These are phyloP conservation scores for Cercospora citrullina DNA, from an alignment of 2,329 filamentous ascomycete species.

Conservation along the genomic window DNA sequence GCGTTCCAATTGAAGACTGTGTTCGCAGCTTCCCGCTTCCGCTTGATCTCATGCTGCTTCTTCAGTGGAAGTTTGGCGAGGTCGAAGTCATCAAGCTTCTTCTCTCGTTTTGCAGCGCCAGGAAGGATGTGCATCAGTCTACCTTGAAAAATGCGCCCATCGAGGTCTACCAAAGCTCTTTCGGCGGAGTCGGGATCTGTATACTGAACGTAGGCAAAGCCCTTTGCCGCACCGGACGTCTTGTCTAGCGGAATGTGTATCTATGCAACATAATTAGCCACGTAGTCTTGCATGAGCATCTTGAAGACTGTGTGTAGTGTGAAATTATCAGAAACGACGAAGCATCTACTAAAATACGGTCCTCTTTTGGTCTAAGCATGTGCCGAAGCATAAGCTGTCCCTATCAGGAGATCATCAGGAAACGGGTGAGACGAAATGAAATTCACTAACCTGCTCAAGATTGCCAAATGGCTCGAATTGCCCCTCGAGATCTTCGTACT, in stretches of 20 bases:
- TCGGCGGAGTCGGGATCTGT: conserved; percentile 70
- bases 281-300: background rate
- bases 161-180: conserved; percentile 74
- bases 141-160: conserved; percentile 87
- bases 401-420: conserved; percentile 99
- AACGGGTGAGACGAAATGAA: conserved; percentile 30
- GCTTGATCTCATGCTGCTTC: conserved; percentile 87
- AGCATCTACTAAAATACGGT: conserved; percentile 99
- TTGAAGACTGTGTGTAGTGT: conserved; percentile 24
- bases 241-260: conserved; percentile 80
- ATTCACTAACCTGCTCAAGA: conserved; percentile 78
- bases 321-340: conserved; percentile 64
- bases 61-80: conserved; percentile 91
- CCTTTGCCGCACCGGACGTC: conserved; percentile 72
- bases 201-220: conserved; percentile 86
- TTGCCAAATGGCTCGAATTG: conserved; percentile 72
- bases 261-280: conserved; percentile 50
- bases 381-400: conserved; percentile 97
- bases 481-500: conserved; percentile 71
- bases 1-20: conserved; percentile 96
- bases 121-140: conserved; percentile 88
- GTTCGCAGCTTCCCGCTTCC: conserved; percentile 75
- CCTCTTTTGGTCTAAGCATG: conserved; percentile 80
- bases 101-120: conserved; percentile 76
- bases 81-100: conserved; percentile 80